These are phyloP conservation scores for Boletales sp. DNA, from an alignment of 768 basidiomycete genomes.

Conservation along the genomic window DNA sequence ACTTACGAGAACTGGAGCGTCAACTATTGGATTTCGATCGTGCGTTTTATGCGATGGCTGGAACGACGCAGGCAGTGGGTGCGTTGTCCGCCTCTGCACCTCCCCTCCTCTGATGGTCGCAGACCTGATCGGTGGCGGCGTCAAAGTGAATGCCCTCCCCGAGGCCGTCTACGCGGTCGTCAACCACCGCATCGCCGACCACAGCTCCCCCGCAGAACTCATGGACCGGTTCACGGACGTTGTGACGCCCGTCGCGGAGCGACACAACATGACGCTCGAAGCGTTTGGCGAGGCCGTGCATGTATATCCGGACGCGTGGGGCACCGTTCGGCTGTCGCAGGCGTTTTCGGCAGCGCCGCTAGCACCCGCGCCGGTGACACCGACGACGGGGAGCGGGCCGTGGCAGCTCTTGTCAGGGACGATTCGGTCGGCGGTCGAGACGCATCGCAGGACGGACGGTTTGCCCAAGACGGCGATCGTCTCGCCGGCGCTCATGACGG, in stretches of 20 bases:
- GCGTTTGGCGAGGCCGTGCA: slow-evolving; percentile 38
- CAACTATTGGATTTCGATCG: slow-evolving; percentile 22
- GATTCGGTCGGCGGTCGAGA: slow-evolving; percentile 37
- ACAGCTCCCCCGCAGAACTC: slow-evolving; percentile 23
- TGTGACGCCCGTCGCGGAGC: slow-evolving; percentile 15
- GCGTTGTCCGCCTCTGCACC: neutral
- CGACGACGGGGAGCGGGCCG: slow-evolving; percentile 33
- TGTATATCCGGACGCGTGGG: slow-evolving; percentile 24
- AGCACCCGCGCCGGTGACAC: slow-evolving; percentile 38
- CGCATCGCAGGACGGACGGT: slow-evolving; percentile 25
- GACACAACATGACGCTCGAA: slow-evolving; percentile 39
- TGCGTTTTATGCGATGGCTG: slow-evolving; percentile 13
- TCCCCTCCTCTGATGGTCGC: slow-evolving; percentile 22
- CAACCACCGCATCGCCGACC: slow-evolving; percentile 34
- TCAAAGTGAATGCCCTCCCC: slow-evolving; percentile 47
- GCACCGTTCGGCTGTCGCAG: slow-evolving; percentile 32
- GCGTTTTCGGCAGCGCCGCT: slow-evolving; percentile 29
- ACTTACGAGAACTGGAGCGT: slow-evolving; percentile 11
- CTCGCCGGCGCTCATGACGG: slow-evolving; percentile 33
- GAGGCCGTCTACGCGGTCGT: slow-evolving; percentile 37
- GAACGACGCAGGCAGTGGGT: slow-evolving; percentile 30
- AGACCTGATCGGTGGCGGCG: slow-evolving; percentile 41
- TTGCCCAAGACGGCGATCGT: slow-evolving; percentile 27
- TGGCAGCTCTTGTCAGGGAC: slow-evolving; percentile 43
- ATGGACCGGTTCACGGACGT: slow-evolving; percentile 9